Base-by-base conservation (phyloP, 768 basidiomycete genomes). In the Hygrophoropsis aurantiaca region DNA sequence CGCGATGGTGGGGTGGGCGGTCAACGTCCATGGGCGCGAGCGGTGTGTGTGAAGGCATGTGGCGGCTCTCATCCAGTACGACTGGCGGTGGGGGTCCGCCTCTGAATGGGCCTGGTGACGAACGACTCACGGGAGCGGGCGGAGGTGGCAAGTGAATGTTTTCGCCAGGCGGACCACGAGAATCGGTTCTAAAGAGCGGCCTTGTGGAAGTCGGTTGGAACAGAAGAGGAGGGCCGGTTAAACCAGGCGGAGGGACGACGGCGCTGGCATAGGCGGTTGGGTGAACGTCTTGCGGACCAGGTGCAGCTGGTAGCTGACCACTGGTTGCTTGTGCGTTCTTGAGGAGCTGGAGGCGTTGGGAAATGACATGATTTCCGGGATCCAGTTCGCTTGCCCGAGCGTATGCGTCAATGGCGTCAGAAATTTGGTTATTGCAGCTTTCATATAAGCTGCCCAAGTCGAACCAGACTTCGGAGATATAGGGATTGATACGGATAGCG, bases 351-450 rank as follows among this genome's bases (percentile, higher is more conserved):
- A 97, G 69, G 1, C 94, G 81, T 52, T 88, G 84, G 23, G 87
- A 82, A 65, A 98, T 94, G 23, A 85, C 80, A 35, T 73, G 69
- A 60, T 98, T 98, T 47, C 66, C 69, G 0, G 94, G 92, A 62
- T 98, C 97, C 38, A 98, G 84, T 65, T 98, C 94, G 48, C 85
- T 85, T 1, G 95, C 97, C 27, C 95, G 82, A 10, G 91, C 90
- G 60, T 99, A 99, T 2, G 97, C 97, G 57, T 99, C 95, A 62
- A 98, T 97, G 24, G 97, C 97, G 65, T 99, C 97, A 30, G 88
- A 88, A 62, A 98, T 92, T 68, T 99, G 97, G 61, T 98, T 97
- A 72, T 98, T 98, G 76, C 95, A 99, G 55, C 87, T 90, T 69
- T 99, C 97, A 64, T 99, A 99, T 0, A 99, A 77, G 52, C 86